phyloP scores from a whole-genome alignment of 495 filamentous ascomycete species.

The Zalerion maritima region DNA sequence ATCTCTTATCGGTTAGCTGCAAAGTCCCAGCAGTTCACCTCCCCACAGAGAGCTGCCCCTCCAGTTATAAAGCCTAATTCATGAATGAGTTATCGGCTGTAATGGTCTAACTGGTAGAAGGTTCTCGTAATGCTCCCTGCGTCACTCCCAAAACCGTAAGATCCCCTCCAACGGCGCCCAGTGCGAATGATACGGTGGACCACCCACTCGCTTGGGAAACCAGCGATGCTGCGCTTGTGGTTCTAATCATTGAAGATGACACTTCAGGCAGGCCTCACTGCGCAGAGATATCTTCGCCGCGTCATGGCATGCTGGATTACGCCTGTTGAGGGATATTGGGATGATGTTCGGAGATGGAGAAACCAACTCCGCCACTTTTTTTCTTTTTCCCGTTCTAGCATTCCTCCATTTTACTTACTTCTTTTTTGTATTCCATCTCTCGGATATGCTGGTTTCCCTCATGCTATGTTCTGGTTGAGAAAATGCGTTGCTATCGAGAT shows the following conservation, averaged over 20 bases:
- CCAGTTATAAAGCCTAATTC: conserved; percentile 10
- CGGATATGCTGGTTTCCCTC: conserved; percentile 6
- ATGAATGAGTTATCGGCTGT: conserved; percentile 19
- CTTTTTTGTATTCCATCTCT: conserved; percentile 9
- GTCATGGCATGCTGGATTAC: conserved; percentile 38
- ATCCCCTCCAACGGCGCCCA: conserved; percentile 34
- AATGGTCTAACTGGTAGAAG: conserved; percentile 34
- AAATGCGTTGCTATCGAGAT: no score
- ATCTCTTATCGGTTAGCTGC: no score
- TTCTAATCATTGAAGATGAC: conserved; percentile 36
- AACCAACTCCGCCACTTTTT: conserved; percentile 28
- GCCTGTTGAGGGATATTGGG: conserved; percentile 35
- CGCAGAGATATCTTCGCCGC: conserved; percentile 38
- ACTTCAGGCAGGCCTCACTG: conserved; percentile 37
- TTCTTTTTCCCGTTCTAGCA: conserved; percentile 16
- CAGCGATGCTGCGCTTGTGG: conserved; percentile 28
- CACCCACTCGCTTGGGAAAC: conserved; percentile 35
- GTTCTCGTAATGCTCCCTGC: conserved; percentile 28
- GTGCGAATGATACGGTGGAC: conserved; percentile 36
- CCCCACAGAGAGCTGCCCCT: no score
- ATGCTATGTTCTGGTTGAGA: conserved; percentile 1
- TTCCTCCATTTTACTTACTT: conserved; percentile 8
- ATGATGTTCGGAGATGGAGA: conserved; percentile 29
- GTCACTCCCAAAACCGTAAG: conserved; percentile 31
- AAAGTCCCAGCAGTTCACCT: no score